These are phyloP conservation scores for Akanthomyces lecanii DNA, from an alignment of 2,329 filamentous ascomycete genomes.

Conservation along the genomic window DNA sequence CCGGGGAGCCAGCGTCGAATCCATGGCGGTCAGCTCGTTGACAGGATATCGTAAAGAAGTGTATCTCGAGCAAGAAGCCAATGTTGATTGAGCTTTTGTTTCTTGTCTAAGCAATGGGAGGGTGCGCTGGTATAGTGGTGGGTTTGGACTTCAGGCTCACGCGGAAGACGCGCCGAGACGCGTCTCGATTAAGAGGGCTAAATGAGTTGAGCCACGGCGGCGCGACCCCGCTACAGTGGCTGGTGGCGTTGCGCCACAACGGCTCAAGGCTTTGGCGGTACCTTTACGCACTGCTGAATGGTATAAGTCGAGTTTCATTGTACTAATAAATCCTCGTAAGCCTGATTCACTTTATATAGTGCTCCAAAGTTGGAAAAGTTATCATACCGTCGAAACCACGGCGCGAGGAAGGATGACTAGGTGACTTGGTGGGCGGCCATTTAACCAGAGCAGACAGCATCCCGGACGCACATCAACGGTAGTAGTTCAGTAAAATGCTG, in stretches of 20 bases:
- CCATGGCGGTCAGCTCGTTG: conserved; percentile 12
- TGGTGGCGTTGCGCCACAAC: background rate
- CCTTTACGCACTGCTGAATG: background rate
- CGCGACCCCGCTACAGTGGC: conserved; percentile 3
- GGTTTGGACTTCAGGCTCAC: background rate
- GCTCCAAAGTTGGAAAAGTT: no score
- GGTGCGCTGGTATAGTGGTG: background rate
- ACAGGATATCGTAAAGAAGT: background rate
- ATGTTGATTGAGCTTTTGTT: background rate
- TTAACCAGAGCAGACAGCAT: no score
- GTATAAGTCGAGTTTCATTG: no score
- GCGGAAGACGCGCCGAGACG: conserved; percentile 15
- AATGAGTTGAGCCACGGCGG: conserved; percentile 1
- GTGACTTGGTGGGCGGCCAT: no score
- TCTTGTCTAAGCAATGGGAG: background rate
- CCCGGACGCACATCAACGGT: no score
- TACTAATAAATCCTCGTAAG: no score
- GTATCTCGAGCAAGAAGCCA: no score
- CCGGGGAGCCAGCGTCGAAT: conserved; percentile 37
- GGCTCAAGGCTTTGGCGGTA: background rate
- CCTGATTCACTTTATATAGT: no score
- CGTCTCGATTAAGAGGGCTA: conserved; percentile 16
- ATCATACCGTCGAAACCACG: no score
- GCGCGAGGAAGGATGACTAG: no score
- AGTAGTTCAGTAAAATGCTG: no score